Evolutionary conservation across 768 basidiomycete species (phyloP).

Genomic region (Hebeloma cylindrosporum): DNA sequence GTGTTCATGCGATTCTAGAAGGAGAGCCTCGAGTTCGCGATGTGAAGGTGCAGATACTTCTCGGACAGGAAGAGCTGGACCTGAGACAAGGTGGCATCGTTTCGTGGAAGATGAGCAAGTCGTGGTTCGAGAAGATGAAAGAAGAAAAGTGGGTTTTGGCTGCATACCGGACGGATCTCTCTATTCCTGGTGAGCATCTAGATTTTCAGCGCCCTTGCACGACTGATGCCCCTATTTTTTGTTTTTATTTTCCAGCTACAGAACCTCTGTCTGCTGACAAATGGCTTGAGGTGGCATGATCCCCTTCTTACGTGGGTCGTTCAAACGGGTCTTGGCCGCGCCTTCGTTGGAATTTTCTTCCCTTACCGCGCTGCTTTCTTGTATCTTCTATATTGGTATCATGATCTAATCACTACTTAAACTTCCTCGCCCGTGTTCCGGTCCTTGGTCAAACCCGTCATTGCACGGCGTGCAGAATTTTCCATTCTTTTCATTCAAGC

Average conservation of each 20-base stretch:
- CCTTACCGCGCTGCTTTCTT: too few relatives aligned
- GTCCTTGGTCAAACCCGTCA: too few relatives aligned
- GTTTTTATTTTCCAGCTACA: background rate
- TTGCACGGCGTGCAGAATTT: too few relatives aligned
- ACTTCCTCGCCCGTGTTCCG: too few relatives aligned
- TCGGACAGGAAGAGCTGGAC: slow-evolving; percentile 17
- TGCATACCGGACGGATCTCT: slow-evolving; percentile 19
- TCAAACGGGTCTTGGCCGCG: too few relatives aligned
- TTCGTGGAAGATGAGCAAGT: slow-evolving; percentile 21
- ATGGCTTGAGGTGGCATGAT: too few relatives aligned
- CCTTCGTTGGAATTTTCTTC: too few relatives aligned
- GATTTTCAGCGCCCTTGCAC: background rate
- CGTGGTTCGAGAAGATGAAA: slow-evolving; percentile 22
- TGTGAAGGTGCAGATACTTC: slow-evolving; percentile 17
- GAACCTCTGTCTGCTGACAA: too few relatives aligned
- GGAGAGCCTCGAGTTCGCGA: slow-evolving; percentile 2
- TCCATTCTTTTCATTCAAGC: too few relatives aligned
- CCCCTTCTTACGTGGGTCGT: too few relatives aligned
- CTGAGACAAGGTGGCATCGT: slow-evolving; percentile 9
- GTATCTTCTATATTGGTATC: too few relatives aligned
- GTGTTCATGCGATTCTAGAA: slow-evolving; percentile 11
- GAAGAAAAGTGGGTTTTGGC: slow-evolving; percentile 20
- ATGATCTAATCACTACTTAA: too few relatives aligned
- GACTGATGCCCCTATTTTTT: background rate
- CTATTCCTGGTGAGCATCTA: slow-evolving; percentile 8